Base-by-base conservation (phyloP, 139 green algal species). In the Chlamydomonas schloesseri region DNA sequence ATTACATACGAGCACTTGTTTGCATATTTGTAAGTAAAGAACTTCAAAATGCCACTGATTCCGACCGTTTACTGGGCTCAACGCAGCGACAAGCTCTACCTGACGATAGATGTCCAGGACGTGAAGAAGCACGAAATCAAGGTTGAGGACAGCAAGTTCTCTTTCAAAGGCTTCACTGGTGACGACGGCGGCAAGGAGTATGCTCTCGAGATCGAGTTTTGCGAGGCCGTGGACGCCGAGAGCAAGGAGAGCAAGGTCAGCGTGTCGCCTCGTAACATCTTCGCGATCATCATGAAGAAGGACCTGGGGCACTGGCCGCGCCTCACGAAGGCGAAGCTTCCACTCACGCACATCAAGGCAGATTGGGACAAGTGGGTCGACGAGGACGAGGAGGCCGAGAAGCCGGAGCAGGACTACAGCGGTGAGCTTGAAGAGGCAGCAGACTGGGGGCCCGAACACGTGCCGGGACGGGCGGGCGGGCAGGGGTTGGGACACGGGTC, bases 71-170 rank as follows among this genome's bases (percentile, higher is more conserved):
- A 93, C 24, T 97, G 95, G 95, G 94, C 94, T 0, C 95, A 97
- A 86, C 88, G 94, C 9, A 93, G 89, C 31, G 94, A 97, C 73
- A 83, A 89, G 26, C 69, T 98, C 29, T 96, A 94, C 62, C 28
- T 98, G 15, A 97, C 95, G 17, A 94, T 98, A 57, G 95, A 98
- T 60, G 77, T 97, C 34, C 88, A 89, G 65, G 91, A 96, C 33
- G 85, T 89, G 10, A 91, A 92, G 50, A 81, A 94, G 29, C 91
- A 93, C 29, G 90, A 94, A 36, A 85, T 93, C 20, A 77, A 93
- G 28, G 75, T 98, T 6, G 57, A 91, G 36, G 95, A 96, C 73
- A 72, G 83, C 73, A 91, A 89, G 34, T 81, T 97, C 13, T 75
- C 55, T 9, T 97, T 97, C 79, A 82, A 74, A 2, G 91, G 93